Evolutionary conservation across 441 rosid genomes (phyloP), one percentile per base, ranked within the genome.

Genomic region (Jatropha multifida): DNA sequence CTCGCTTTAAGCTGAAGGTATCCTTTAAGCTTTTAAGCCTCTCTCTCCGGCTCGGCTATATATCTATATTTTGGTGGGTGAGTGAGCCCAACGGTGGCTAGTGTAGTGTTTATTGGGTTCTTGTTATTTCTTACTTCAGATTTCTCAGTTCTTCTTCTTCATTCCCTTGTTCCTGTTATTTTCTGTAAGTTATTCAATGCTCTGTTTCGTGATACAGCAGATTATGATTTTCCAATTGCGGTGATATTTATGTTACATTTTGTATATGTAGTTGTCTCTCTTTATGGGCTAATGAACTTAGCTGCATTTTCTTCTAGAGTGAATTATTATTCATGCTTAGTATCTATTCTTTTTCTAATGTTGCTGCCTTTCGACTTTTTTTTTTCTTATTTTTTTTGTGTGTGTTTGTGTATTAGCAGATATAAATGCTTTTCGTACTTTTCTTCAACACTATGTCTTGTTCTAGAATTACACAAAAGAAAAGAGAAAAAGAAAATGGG

Each of bases 401-500:
- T 23, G 23, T 23, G 23, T 23, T 3, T 61, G 27, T 4, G 18
- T 12, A 3, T 12, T 61, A 12, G 42, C 14, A 1, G 40, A 63
- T 37, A 23, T 63, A 1, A 8, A 63, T 37, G 67, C 32, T 23
- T 38, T 63, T 14, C 2, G 12, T 51, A 3, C 26, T 51, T 68
- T 68, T 7, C 23, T 68, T 68, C 12, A 46, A 60, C 66, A 54
- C 18, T 27, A 3, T 23, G 23, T 61, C n/a, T 27, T 51, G 40
- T 11, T 76, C 23, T 52, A 17, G 49, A 41, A 26, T 4, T 1
- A 44, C 46, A 52, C 32, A 32, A 32, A 32, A 32, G 32, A 32
- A 32, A 32, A 32, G 32, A 32, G 32, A 65, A 66, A 63, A 52
- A 15, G 37, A 51, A 77, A 49, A 87, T 87, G 87, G 86, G 44